Evolutionary conservation across 1,139 yeast genomes (phyloP), one percentile per base, ranked within the genome.

Genomic region (Fermentozyma sake): DNA sequence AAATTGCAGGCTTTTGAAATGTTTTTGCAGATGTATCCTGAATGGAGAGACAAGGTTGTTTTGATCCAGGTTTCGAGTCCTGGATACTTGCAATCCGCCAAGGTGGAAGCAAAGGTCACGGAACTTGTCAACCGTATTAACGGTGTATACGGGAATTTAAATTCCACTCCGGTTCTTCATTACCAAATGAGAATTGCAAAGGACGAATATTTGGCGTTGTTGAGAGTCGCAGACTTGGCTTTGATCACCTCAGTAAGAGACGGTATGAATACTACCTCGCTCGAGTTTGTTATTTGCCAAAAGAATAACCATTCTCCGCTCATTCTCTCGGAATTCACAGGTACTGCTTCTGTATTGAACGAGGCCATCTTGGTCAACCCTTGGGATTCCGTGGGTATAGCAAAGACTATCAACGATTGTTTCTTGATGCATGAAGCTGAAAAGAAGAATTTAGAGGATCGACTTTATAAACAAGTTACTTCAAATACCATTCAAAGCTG

Each of bases 361-460:
- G 94, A 85, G 37, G 86, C 96, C 1, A 70, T 84, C 26, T 75
- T 83, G 41, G 94, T 91, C 20, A 93, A 91, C 46, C 99, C 99
- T 9, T 91, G 96, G 95, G 97, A 91, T 57, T 70, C 93, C 0
- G 91, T 85, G 16, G 95, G 95, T 4, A 91, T 89, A 20, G 93
- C 98, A 1, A 82, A 78, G 44, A 74, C 93, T 5, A 81, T 93
- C 30, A 68, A 87, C 50, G 76, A 73, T 32, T 74, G 89, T 28
- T 65, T 91, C 22, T 41, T 52, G 15, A 65, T 81, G 72, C 44
- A 74, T 7, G 40, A 41, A 2, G 51, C 55, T 14, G 71, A 62
- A 6, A 71, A 71, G 42, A 32, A 46, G 14, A 42, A 48, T 22
- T 50, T 78, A 42, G 77, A 77, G 51, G 40, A 54, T 21, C 68